phyloP scores from a whole-genome alignment of 2,329 filamentous ascomycete species.

The Hysterium pulicare region DNA sequence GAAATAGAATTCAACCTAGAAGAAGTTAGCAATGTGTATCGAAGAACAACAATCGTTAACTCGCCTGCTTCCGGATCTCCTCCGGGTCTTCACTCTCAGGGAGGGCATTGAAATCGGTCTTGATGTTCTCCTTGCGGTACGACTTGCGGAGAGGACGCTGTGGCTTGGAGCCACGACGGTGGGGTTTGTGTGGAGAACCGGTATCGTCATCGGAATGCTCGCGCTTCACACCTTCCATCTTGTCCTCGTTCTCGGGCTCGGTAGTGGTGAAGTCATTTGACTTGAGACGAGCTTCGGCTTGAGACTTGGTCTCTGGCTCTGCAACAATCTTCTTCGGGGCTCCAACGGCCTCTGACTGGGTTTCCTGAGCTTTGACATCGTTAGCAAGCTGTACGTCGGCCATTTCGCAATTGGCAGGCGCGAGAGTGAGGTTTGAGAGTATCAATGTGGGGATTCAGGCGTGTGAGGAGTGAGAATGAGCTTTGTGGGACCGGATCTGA shows the following conservation, averaged over 20 bases:
- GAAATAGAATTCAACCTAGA: slow-evolving; percentile 92
- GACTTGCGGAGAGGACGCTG: too few species aligned
- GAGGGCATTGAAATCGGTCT: slow-evolving; percentile 43
- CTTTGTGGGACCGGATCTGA: too few species aligned
- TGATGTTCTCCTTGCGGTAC: slow-evolving; percentile 4
- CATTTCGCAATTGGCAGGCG: background rate
- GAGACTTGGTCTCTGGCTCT: background rate
- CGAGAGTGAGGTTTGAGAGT: too few species aligned
- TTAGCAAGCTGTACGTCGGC: background rate
- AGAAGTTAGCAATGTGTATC: slow-evolving; percentile 12
- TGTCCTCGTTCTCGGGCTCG: background rate
- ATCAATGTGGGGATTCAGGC: background rate
- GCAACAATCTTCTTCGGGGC: background rate
- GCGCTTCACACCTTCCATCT: too few species aligned
- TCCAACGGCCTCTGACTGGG: background rate
- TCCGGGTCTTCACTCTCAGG: slow-evolving; percentile 73
- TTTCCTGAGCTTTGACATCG: background rate
- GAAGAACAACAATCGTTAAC: slow-evolving; percentile 7
- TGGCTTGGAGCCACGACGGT: too few species aligned
- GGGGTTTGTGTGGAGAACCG: too few species aligned
- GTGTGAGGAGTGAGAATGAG: background rate
- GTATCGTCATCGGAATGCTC: too few species aligned
- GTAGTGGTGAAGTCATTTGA: background rate
- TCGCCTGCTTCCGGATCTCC: slow-evolving; percentile 79
- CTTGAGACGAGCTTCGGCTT: too few species aligned